Percentiles rank a stretch among this genome's conserved stretches.
phyloP scores from a whole-genome alignment of 495 filamentous ascomycete species.

The Baudoinia panamericana region DNA sequence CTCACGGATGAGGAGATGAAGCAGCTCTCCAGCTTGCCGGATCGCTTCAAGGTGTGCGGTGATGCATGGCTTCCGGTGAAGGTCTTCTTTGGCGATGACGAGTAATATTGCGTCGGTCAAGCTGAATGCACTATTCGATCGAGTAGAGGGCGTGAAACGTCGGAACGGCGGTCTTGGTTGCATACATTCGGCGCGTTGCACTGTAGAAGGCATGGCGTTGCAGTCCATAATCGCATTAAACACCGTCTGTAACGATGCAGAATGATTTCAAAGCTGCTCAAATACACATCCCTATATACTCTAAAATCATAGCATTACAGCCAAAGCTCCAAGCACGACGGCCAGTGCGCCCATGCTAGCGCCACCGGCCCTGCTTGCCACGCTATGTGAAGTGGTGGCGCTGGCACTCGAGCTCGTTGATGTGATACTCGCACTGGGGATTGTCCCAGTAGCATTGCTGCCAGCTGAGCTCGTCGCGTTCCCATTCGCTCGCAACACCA shows the following conservation, averaged over 20 bases:
- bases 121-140: too few species aligned
- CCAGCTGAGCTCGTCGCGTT: constrained; percentile 8
- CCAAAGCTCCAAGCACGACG: constrained; percentile 4
- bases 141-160: too few species aligned
- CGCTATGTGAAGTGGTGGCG: background rate
- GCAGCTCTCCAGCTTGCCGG: constrained; percentile 24
- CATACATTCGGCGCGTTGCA: too few species aligned
- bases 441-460: constrained; percentile 13
- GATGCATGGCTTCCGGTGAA: constrained; percentile 40
- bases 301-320: background rate
- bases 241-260: too few species aligned
- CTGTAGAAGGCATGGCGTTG: too few species aligned
- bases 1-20: constrained; percentile 30
- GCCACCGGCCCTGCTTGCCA: background rate
- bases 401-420: background rate
- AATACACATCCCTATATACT: background rate
- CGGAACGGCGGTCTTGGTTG: too few species aligned
- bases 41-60: constrained; percentile 34
- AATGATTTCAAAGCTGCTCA: background rate
- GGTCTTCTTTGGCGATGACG: constrained; percentile 69
- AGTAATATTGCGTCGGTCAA: too few species aligned
- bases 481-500: constrained; percentile 32
- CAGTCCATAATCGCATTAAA: too few species aligned
- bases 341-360: constrained; percentile 6
- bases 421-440: constrained; percentile 1